Evolutionary conservation across 768 basidiomycete species (phyloP).

Genomic region (Mrakia gelida): DNA sequence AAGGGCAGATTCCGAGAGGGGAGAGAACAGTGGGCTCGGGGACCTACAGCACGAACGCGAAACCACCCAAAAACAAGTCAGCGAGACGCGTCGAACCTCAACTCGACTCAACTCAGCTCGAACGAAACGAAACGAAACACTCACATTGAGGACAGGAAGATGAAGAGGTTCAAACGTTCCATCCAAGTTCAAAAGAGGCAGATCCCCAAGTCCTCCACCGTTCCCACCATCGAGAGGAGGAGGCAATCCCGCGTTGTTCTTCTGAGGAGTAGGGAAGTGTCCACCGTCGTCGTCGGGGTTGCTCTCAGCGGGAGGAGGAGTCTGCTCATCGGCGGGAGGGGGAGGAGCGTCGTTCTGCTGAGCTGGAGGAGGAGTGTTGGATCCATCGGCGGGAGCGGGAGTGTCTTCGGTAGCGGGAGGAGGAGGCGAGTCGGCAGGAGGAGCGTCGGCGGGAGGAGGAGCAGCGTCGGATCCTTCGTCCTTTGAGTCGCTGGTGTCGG

Average conservation of each 20-base stretch:
- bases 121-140: too few species aligned
- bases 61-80: too few species aligned
- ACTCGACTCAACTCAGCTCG: too few species aligned
- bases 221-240: neutral
- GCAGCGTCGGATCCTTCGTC: neutral
- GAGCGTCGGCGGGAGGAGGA: neutral
- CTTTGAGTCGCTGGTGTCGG: neutral
- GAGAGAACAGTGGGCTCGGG: neutral
- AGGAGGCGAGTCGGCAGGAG: neutral
- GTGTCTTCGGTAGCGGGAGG: neutral
- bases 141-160: neutral
- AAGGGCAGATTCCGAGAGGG: slow-evolving; percentile 5
- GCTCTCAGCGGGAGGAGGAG: neutral
- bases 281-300: neutral
- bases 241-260: neutral
- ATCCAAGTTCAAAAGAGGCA: neutral
- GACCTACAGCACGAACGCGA: too few species aligned
- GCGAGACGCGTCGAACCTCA: too few species aligned
- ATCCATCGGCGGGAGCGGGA: neutral
- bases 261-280: neutral
- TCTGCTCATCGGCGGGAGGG: neutral
- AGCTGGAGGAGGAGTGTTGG: neutral
- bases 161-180: neutral
- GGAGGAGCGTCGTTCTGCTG: neutral
- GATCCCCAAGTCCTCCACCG: neutral